Evolutionary conservation across 345 rosid species (phyloP).

Genomic region (Anastatica hierochuntica): DNA sequence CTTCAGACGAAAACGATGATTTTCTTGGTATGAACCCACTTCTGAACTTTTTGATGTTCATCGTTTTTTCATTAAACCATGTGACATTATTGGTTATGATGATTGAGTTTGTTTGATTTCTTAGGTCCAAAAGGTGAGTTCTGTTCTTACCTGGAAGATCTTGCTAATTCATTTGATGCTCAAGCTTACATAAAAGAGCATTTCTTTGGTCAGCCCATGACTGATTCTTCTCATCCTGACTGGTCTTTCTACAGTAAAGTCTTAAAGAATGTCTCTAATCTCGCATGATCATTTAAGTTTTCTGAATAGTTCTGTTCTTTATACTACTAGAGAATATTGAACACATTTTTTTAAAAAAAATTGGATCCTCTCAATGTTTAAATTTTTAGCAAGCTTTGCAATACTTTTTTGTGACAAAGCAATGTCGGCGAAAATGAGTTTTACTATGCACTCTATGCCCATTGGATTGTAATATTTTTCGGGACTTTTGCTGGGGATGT

Average conservation of each 20-base stretch:
- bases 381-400: too few species aligned
- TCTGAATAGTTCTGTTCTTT: too few species aligned
- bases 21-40: constrained; percentile 8
- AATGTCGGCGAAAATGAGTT: too few species aligned
- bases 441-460: too few species aligned
- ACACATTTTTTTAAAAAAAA: too few species aligned
- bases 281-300: neutral
- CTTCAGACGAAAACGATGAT: constrained; percentile 1
- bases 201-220: constrained; percentile 30
- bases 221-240: constrained; percentile 23
- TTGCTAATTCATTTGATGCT: constrained; percentile 26
- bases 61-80: neutral
- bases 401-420: too few species aligned
- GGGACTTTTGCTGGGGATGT: too few species aligned
- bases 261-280: neutral
- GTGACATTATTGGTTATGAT: neutral
- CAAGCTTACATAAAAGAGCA: constrained; percentile 25
- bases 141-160: constrained; percentile 29
- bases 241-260: constrained; percentile 24
- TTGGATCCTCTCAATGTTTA: too few species aligned
- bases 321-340: too few species aligned
- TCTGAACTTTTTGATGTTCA: neutral
- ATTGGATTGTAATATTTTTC: too few species aligned
- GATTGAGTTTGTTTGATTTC: neutral
- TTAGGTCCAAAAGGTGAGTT: constrained; percentile 34